These are phyloP conservation scores for Rosa lucieae DNA, from an alignment of 306 rosid genomes.

Conservation along the genomic window DNA sequence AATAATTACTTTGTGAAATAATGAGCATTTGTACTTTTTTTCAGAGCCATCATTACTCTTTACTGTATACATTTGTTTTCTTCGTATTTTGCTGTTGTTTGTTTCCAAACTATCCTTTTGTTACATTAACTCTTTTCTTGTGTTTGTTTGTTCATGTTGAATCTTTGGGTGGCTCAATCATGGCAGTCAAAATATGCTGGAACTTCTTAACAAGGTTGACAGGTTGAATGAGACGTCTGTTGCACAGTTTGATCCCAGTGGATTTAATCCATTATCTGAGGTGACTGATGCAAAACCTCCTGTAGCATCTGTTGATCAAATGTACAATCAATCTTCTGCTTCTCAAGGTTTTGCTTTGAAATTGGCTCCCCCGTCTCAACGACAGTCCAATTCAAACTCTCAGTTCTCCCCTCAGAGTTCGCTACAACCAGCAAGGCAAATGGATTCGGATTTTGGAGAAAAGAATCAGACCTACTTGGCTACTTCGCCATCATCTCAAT, in stretches of 20 bases:
- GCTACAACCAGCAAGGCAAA: constrained; percentile 32
- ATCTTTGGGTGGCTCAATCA: constrained; percentile 13
- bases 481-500: constrained; percentile 28
- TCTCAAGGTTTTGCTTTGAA: constrained; percentile 47
- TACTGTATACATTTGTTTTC: not conserved
- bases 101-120: not conserved
- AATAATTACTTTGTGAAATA: not conserved
- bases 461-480: constrained; percentile 33
- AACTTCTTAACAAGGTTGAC: constrained; percentile 47
- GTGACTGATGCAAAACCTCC: constrained; percentile 27
- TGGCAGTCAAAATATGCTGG: constrained; percentile 45
- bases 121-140: not conserved
- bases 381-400: constrained; percentile 28
- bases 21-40: not conserved
- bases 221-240: constrained; percentile 34
- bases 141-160: constrained; percentile 8
- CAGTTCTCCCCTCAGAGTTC: constrained; percentile 36
- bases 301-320: constrained; percentile 32
- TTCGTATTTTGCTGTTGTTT: not conserved
- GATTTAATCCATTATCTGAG: constrained; percentile 33
- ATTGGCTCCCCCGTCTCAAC: constrained; percentile 45
- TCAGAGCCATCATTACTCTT: constrained; percentile 4
- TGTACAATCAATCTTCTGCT: constrained; percentile 32
- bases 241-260: constrained; percentile 30
- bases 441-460: constrained; percentile 32